These are phyloP conservation scores for Coemansia sp. DNA, from an alignment of 192 early-diverging fungal species.

Conservation along the genomic window DNA sequence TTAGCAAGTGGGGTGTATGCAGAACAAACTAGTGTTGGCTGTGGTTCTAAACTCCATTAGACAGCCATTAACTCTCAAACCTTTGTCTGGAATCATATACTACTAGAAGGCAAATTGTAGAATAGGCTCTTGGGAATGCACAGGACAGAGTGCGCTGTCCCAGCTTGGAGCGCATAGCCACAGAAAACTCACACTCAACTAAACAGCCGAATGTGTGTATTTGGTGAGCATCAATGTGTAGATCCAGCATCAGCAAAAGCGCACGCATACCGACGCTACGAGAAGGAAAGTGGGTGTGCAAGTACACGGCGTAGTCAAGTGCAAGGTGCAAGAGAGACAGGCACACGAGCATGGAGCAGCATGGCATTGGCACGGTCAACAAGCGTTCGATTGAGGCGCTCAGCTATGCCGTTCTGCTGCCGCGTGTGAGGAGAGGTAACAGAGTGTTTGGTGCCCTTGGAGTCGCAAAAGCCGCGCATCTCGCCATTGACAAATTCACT, in stretches of 20 bases:
- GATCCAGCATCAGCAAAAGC: not conserved
- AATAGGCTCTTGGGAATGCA: not conserved
- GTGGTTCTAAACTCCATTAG: too few species aligned
- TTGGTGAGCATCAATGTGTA: not conserved
- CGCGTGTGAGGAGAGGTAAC: not conserved
- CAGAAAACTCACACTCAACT: not conserved
- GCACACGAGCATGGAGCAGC: not conserved
- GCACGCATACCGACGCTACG: too few species aligned
- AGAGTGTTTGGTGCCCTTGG: not conserved
- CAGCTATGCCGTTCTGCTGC: constrained; percentile 5
- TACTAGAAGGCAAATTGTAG: too few species aligned
- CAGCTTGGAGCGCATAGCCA: not conserved
- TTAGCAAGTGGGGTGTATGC: too few species aligned
- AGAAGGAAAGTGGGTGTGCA: not conserved
- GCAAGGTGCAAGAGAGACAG: not conserved
- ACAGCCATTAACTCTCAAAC: too few species aligned
- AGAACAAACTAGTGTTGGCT: too few species aligned
- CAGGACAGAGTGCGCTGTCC: constrained; percentile 1
- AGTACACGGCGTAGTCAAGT: not conserved
- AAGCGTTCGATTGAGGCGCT: constrained; percentile 7
- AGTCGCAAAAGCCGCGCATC: not conserved
- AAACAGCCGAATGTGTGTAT: not conserved
- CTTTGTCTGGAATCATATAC: too few species aligned
- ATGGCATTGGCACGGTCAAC: not conserved
- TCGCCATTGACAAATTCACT: constrained; percentile 5